A percentile compares a stretch with the other conserved stretches of the same genome.
Conservation (phyloP, 371 early-diverging fungal genomes). For the Rhizopus arrhizus region DNA sequence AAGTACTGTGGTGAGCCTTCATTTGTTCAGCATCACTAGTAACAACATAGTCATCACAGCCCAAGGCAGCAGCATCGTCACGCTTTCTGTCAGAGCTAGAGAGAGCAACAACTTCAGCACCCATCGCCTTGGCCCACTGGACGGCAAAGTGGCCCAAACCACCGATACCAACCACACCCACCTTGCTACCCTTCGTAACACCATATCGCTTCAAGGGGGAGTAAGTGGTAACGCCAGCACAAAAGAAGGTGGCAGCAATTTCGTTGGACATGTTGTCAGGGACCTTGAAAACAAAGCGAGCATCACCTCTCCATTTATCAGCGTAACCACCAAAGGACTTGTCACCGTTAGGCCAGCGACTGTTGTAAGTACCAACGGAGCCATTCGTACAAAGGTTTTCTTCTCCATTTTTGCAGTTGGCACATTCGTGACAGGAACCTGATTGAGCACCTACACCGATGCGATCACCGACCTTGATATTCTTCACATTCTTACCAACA, state of each 20-base stretch:
- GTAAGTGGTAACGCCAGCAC: constrained; percentile 65
- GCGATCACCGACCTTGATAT: constrained; percentile 61
- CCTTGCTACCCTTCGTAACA: constrained; percentile 48
- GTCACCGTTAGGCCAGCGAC: constrained; percentile 56
- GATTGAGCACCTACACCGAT: constrained; percentile 70
- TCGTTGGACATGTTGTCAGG: constrained; percentile 54
- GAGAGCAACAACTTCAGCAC: constrained; percentile 65
- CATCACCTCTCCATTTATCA: constrained; percentile 55
- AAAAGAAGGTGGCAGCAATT: constrained; percentile 55
- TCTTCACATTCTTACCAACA: constrained; percentile 46
- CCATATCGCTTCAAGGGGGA: constrained; percentile 56
- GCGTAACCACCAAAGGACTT: constrained; percentile 71
- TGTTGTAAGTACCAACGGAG: constrained; percentile 32
- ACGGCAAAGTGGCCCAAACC: constrained; percentile 73
- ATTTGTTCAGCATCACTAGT: constrained; percentile 16
- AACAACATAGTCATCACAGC: constrained; percentile 36
- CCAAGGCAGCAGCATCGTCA: constrained; percentile 34
- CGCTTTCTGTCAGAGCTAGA: constrained; percentile 38
- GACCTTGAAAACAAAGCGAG: constrained; percentile 54
- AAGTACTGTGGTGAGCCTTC: constrained; percentile 9
- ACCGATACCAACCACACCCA: constrained; percentile 64
- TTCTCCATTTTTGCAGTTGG: constrained; percentile 32
- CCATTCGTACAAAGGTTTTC: constrained; percentile 31
- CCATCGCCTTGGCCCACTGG: constrained; percentile 61
- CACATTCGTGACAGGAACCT: constrained; percentile 39